Evolutionary conservation across 331 rosid genomes (phyloP), one percentile per base, ranked within the genome.

Genomic region (Quercus phellos): DNA sequence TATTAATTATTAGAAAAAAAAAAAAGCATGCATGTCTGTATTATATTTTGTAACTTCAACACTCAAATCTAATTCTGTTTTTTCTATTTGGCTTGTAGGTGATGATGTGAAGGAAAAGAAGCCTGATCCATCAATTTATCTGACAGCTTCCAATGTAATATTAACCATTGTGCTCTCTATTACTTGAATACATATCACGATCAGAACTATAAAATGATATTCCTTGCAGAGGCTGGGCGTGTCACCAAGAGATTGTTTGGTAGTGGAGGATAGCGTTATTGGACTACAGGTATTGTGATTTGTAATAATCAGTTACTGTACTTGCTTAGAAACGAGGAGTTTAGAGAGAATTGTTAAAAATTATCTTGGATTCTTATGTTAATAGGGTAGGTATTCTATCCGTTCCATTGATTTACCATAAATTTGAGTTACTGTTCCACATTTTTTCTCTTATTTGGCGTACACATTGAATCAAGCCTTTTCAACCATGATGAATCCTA

Each of bases 71-170:
- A 24, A 22, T 70, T 35, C 11, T 70, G 50, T 73, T 54, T 43
- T 53, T 21, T 76, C 43, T 19, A 30, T 79, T 80, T 63, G 1
- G 29, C 55, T 32, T 84, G 60, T 84, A 94, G 99, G 97, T 60
- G 97, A 94, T 82, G 99, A 94, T 86, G 97, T 94, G 79, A 94
- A 92, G 85, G 90, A 87, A 85, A 94, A 94, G 89, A 94, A 94
- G 82, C 99, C 99, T 8, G 94, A 92, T 79, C 97, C 99, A 30
- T 89, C 95, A 77, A 94, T 94, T 79, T 94, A 94, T 82, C 18
- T 88, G 82, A 74, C 93, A 72, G 97, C 99, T 82, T 83, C 90
- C 51, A 85, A 94, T 93, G 98, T 94, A 32, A 32, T 66, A 30
- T 32, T 17, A 6, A 18, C 17, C 6, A 17, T 32, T 3, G 8